Evolutionary conservation across 1,139 yeast species (phyloP), one percentile per base, ranked within the genome.

Genomic region (Zygoascus sp.): DNA sequence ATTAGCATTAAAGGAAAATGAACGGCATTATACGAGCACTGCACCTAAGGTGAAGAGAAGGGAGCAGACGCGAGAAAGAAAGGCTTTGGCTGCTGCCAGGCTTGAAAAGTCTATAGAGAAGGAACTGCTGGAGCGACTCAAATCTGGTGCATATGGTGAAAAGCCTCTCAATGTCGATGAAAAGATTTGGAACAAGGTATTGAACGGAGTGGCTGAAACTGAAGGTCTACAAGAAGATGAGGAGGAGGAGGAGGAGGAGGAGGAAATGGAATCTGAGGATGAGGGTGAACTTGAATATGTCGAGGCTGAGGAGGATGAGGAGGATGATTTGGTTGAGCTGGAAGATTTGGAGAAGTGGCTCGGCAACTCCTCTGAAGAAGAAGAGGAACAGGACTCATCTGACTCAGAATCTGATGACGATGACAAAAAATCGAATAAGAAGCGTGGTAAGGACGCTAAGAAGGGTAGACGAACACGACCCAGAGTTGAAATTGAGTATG

Each of bases 81-180:
- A 92, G 70, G 98, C 98, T 0, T 73, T 92, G 54, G 88, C 89
- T 11, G 97, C 98, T 17, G 98, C 98, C 28, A 86, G 86, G 73
- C 86, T 92, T 58, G 98, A 92, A 67, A 89, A 88, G 71, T 88
- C 96, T 10, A 92, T 92, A 58, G 98, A 92, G 68, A 88, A 88
- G 70, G 98, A 92, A 68, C 76, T 92, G 56, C 75, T 92, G 60
- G 96, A 90, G 47, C 81, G 98, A 69, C 78, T 92, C 60, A 92
- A 92, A 79, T 82, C 92, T 65, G 98, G 98, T 53, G 97, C 97
- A 5, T 92, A 92, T 62, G 98, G 98, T 53, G 97, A 92, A 62
- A 87, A 90, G 66, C 98, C 98, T 50, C 75, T 92, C 63, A 92
- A 92, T 62, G 98, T 92, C 39, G 97, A 92, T 60, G 97, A 90